Conservation (phyloP, 768 basidiomycete genomes). For the Lentinula raphanica region DNA sequence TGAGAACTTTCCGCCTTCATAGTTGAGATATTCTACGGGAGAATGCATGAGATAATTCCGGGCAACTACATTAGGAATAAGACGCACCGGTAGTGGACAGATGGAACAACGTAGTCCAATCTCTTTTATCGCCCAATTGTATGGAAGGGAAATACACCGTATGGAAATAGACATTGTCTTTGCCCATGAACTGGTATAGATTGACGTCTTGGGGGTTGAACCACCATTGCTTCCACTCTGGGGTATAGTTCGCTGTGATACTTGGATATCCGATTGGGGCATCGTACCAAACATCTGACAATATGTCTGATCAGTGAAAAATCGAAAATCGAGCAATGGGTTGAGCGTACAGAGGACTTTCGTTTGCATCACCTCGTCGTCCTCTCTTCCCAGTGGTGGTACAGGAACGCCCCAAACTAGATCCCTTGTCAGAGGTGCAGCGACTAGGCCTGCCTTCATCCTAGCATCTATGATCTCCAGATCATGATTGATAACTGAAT, state of each 20-base stretch:
- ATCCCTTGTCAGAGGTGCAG: slow-evolving; percentile 91
- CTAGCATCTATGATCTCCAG: slow-evolving; percentile 89
- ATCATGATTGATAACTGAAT: slow-evolving; percentile 83
- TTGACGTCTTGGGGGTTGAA: slow-evolving; percentile 83
- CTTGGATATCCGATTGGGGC: slow-evolving; percentile 96
- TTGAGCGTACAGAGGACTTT: slow-evolving; percentile 89
- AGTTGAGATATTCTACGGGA: slow-evolving; percentile 85
- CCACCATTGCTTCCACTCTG: slow-evolving; percentile 98
- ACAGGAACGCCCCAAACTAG: slow-evolving; percentile 95
- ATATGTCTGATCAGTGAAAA: background rate
- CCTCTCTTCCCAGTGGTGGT: slow-evolving; percentile 64
- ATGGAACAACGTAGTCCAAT: slow-evolving; percentile 93
- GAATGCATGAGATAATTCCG: too few species aligned
- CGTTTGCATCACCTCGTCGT: slow-evolving; percentile 79
- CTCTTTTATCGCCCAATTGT: slow-evolving; percentile 80
- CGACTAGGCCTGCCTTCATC: slow-evolving; percentile 76
- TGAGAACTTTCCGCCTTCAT: slow-evolving; percentile 98
- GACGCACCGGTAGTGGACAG: slow-evolving; percentile 86
- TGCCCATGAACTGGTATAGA: slow-evolving; percentile 99
- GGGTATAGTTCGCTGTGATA: slow-evolving; percentile 92
- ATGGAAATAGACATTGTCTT: slow-evolving; percentile 99
- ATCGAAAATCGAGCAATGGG: background rate
- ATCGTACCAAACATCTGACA: slow-evolving; percentile 67
- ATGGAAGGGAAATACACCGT: slow-evolving; percentile 92
- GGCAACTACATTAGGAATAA: too few species aligned